These are phyloP conservation scores for Boletus subcaerulescens DNA, from an alignment of 768 basidiomycete genomes.

Conservation along the genomic window DNA sequence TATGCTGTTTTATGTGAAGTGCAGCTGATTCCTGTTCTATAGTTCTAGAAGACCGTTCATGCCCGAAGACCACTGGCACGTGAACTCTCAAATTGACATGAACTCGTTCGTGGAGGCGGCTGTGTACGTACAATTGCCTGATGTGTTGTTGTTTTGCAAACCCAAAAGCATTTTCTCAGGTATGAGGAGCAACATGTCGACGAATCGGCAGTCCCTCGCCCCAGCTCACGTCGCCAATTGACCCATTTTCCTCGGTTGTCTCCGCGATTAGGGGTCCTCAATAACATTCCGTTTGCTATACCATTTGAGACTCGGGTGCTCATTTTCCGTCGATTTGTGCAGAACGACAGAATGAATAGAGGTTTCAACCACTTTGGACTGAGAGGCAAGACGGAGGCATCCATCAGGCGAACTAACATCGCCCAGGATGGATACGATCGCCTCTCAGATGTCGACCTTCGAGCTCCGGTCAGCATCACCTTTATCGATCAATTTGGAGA, in stretches of 20 bases:
- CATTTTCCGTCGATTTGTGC: constrained; percentile 84
- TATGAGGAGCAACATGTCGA: constrained; percentile 62
- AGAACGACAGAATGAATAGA: constrained; percentile 48
- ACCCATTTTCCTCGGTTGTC: constrained; percentile 53
- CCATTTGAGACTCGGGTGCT: constrained; percentile 90
- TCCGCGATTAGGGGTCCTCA: constrained; percentile 84
- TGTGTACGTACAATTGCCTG: constrained; percentile 45
- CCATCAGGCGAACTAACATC: constrained; percentile 62
- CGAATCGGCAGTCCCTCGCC: constrained; percentile 20
- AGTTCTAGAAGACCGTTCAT: constrained; percentile 86
- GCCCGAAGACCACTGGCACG: constrained; percentile 82
- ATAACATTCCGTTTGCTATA: constrained; percentile 94
- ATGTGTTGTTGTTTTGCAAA: not conserved
- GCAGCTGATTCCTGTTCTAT: constrained; percentile 9
- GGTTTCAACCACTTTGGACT: constrained; percentile 15
- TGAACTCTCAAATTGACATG: constrained; percentile 58
- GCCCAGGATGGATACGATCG: constrained; percentile 91
- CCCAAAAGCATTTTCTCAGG: constrained; percentile 32
- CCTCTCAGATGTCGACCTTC: constrained; percentile 74
- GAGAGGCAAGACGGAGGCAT: constrained; percentile 23
- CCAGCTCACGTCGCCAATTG: constrained; percentile 63
- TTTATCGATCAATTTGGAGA: constrained; percentile 90
- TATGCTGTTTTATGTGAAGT: not conserved
- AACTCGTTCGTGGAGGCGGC: constrained; percentile 83
- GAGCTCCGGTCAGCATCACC: constrained; percentile 80